These are phyloP conservation scores for Calonectria leucothoes DNA, from an alignment of 2,329 filamentous ascomycete species.

Conservation along the genomic window DNA sequence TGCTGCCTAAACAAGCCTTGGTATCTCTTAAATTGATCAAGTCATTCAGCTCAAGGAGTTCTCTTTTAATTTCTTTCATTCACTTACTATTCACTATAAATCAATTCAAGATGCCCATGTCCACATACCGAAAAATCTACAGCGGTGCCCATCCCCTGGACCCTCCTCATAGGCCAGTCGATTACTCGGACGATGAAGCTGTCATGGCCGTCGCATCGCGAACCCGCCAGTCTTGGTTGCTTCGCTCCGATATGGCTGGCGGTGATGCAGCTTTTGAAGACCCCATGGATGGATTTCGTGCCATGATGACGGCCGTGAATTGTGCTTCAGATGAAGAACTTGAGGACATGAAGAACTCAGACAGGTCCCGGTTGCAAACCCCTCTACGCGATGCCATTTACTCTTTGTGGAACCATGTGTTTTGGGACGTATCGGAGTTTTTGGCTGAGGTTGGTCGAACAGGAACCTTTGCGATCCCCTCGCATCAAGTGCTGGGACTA, in stretches of 20 bases:
- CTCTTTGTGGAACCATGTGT: neutral
- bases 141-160: neutral
- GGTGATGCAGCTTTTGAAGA: neutral
- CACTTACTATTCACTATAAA: neutral
- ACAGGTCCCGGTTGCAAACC: neutral
- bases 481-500: neutral
- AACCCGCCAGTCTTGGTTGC: neutral
- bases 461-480: neutral
- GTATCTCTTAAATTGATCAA: neutral
- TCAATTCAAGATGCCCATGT: neutral
- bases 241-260: neutral
- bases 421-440: neutral
- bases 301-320: neutral
- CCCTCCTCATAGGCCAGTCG: neutral
- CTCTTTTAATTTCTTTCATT: neutral
- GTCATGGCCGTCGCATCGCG: neutral
- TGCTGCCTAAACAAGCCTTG: neutral
- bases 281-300: neutral
- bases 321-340: neutral
- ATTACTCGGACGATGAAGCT: neutral
- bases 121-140: neutral
- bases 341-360: neutral
- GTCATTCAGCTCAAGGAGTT: neutral
- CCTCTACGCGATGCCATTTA: neutral
- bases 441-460: neutral